Percentiles rank a stretch among this genome's conserved stretches.
phyloP scores from a whole-genome alignment of 345 rosid genomes.

The Abelmoschus esculentus region DNA sequence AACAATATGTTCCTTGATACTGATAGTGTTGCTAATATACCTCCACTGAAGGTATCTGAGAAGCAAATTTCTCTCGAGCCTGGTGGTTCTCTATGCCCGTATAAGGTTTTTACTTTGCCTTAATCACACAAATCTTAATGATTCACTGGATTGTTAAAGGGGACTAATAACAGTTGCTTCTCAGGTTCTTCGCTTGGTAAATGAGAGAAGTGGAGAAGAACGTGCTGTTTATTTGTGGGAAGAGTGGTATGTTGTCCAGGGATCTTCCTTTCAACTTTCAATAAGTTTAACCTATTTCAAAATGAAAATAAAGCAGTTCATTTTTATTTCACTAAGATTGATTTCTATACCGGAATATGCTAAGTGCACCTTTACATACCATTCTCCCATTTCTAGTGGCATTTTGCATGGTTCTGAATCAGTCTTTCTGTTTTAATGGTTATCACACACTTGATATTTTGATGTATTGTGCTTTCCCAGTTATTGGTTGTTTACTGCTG shows the following conservation, averaged over 20 bases:
- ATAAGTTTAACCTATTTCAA: background rate
- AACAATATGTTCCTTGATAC: conserved; percentile 1
- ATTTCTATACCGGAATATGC: background rate
- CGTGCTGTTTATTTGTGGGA: conserved; percentile 64
- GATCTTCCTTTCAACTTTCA: conserved; percentile 4
- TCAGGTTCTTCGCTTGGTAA: conserved; percentile 87
- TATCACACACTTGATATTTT: background rate
- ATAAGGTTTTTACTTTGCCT: conserved; percentile 50
- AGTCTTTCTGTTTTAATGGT: background rate
- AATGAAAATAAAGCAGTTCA: background rate
- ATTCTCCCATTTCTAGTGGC: background rate
- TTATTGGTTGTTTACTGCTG: background rate
- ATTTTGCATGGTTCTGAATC: conserved; percentile 5
- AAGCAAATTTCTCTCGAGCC: conserved; percentile 36
- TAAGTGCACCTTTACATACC: background rate
- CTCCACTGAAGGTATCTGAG: conserved; percentile 59
- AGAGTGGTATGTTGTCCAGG: conserved; percentile 52
- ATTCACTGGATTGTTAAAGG: conserved; percentile 16
- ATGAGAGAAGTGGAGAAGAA: conserved; percentile 85
- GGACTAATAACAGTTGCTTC: conserved; percentile 14
- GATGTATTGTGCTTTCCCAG: background rate
- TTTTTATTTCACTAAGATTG: background rate
- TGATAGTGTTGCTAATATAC: conserved; percentile 10
- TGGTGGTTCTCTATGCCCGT: conserved; percentile 31
- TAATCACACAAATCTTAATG: conserved; percentile 5